Conservation (phyloP, 78 protist genomes). For the Planoprotostelium fungivorum region DNA sequence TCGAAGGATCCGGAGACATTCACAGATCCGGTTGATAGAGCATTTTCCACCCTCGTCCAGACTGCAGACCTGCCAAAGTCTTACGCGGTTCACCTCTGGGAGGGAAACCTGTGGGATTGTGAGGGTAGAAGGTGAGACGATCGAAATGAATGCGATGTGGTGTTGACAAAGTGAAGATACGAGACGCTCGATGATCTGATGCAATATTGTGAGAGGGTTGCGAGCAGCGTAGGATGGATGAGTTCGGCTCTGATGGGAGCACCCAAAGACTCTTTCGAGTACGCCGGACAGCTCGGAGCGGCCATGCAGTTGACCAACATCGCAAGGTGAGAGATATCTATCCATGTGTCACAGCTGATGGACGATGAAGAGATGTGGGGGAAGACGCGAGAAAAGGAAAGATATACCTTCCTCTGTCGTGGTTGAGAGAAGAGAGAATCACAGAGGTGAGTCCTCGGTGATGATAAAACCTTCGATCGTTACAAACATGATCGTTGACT, state of each 20-base stretch:
- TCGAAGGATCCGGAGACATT: not conserved
- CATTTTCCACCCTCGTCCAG: not conserved
- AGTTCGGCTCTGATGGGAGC: not conserved
- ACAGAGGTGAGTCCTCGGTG: not conserved
- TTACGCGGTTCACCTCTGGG: not conserved
- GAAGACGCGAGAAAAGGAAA: not conserved
- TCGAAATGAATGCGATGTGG: not conserved
- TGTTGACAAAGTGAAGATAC: not conserved
- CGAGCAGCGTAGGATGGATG: not conserved
- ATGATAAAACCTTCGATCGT: not conserved
- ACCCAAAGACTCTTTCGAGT: not conserved
- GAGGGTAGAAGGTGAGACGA: not conserved
- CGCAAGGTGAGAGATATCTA: not conserved
- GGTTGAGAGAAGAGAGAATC: not conserved
- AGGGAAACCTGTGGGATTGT: not conserved
- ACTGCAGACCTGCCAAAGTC: not conserved
- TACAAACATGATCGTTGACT: not conserved
- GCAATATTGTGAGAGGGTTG: not conserved
- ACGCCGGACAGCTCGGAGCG: not conserved
- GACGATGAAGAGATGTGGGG: not conserved
- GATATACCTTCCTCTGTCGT: not conserved
- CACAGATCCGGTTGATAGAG: not conserved
- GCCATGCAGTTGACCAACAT: not conserved
- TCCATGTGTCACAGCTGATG: not conserved
- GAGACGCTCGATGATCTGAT: not conserved